A percentile compares a stretch with the other conserved stretches of the same genome.
Evolutionary conservation across 1,284 basidiomycete species (phyloP).

Genomic region (Salmacisia buchloeana): DNA sequence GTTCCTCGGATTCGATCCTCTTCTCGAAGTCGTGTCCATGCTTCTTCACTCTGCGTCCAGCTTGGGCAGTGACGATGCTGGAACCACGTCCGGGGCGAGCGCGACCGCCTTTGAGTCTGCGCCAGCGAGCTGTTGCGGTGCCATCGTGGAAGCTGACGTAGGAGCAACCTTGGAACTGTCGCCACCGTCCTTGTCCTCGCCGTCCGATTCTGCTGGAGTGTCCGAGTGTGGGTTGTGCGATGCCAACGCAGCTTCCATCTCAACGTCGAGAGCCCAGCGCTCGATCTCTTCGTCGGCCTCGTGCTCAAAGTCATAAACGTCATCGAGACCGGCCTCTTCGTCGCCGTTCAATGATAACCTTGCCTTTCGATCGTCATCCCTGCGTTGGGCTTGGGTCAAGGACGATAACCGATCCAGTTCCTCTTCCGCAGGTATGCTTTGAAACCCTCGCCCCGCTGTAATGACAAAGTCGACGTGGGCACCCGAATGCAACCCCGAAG

Average conservation of each 20-base stretch:
- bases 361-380: no score
- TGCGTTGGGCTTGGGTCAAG: not conserved
- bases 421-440: not conserved
- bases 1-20: no score
- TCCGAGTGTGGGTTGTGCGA: no score
- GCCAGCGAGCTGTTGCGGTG: not conserved
- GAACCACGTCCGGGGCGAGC: no score
- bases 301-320: not conserved
- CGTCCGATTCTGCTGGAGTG: no score
- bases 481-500: not conserved
- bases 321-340: not conserved
- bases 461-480: slow-evolving; percentile 2
- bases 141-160: not conserved
- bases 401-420: not conserved
- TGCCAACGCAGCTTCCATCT: slow-evolving; percentile 5
- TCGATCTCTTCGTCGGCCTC: not conserved
- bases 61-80: slow-evolving; percentile 4
- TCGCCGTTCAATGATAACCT: no score
- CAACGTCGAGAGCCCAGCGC: not conserved
- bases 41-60: no score
- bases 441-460: not conserved
- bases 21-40: no score
- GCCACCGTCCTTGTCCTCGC: not conserved
- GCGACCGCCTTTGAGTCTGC: no score
- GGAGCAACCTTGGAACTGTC: not conserved